These are phyloP conservation scores for Ogataea polymorpha DNA, from an alignment of 805 yeast species.

Conservation along the genomic window DNA sequence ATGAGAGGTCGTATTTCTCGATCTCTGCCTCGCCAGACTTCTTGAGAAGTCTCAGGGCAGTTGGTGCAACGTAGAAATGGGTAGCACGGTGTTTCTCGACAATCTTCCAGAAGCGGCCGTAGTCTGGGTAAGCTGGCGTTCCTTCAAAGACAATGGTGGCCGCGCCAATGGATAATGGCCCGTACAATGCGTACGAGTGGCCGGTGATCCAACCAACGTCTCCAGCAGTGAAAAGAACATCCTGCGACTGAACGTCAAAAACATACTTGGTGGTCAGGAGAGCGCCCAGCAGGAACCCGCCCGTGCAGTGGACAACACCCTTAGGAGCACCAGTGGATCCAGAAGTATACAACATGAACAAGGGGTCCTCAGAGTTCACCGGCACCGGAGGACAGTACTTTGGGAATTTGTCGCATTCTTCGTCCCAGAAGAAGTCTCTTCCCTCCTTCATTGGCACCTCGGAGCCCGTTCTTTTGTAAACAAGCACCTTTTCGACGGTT, in stretches of 20 bases:
- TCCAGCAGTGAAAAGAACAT: constrained; percentile 92
- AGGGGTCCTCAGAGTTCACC: constrained; percentile 89
- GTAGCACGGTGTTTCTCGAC: constrained; percentile 88
- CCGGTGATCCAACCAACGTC: constrained; percentile 99
- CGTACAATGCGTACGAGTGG: constrained; percentile 92
- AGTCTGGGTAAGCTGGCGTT: constrained; percentile 95
- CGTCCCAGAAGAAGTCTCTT: constrained; percentile 96
- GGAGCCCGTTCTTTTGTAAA: constrained; percentile 83
- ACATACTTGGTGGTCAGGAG: constrained; percentile 87
- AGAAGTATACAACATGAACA: constrained; percentile 92
- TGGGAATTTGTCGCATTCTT: constrained; percentile 75
- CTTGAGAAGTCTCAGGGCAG: constrained; percentile 87
- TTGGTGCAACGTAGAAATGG: constrained; percentile 97
- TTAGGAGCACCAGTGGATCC: constrained; percentile 99
- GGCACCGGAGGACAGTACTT: constrained; percentile 85
- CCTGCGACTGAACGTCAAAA: constrained; percentile 87
- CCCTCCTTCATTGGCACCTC: constrained; percentile 70
- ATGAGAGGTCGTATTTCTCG: constrained; percentile 72
- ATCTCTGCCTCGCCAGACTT: constrained; percentile 82
- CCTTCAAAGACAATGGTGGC: constrained; percentile 94
- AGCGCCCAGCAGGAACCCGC: constrained; percentile 92
- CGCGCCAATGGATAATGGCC: constrained; percentile 86
- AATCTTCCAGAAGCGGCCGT: constrained; percentile 95
- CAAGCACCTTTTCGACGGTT: constrained; percentile 77
- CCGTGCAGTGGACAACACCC: constrained; percentile 95